Evolutionary conservation across 75 land plant genomes (phyloP), one percentile per base, ranked within the genome.

Genomic region (Isoetes taiwanensis): DNA sequence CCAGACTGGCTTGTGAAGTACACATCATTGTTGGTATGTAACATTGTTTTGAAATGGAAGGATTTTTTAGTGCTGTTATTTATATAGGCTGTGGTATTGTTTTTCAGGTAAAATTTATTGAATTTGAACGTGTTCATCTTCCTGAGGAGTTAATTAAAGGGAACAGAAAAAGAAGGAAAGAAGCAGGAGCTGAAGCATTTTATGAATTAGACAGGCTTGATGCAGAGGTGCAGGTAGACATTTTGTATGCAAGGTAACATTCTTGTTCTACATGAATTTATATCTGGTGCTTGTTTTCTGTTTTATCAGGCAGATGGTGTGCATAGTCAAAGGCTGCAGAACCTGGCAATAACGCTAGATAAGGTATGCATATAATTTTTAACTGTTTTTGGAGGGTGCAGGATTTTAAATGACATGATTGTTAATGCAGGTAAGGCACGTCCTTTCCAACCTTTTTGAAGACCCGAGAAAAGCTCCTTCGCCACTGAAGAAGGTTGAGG

Each of bases 1-100:
- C 99, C 99, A 26, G 71, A 77, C 61, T 93, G 99, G 99, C 67
- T 80, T 24, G 60, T 93, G 59, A 80, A 88, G 56, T 93, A 88
- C 73, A 68, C 99, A 26, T 95, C 96, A 65, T 77, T 77, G 42
- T 34, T 93, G 80, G 99, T 93, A 73, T 52, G 70, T 59, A 33
- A 1, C 61, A 23, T 11, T 48, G 53, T 4, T 48, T 28, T 43
- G 21, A 27, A 52, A 5, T 48, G 1, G 26, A 48, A 48, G 16
- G n/a, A 25, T 23, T 43, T 20, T 1, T 43, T 58, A 25, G 8
- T 39, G 25, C 5, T 58, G 28, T 20, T 19, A 14, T 11, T 14
- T 0, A 6, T 12, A 16, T 58, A 10, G 11, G 19, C 60, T 58
- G 37, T 39, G 26, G 25, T 58, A n/a, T 11, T 25, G 27, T 11